A percentile compares a stretch with the other conserved stretches of the same genome.
Conservation (phyloP, 2,329 filamentous ascomycete species). For the Akanthomyces dipterigenus region DNA sequence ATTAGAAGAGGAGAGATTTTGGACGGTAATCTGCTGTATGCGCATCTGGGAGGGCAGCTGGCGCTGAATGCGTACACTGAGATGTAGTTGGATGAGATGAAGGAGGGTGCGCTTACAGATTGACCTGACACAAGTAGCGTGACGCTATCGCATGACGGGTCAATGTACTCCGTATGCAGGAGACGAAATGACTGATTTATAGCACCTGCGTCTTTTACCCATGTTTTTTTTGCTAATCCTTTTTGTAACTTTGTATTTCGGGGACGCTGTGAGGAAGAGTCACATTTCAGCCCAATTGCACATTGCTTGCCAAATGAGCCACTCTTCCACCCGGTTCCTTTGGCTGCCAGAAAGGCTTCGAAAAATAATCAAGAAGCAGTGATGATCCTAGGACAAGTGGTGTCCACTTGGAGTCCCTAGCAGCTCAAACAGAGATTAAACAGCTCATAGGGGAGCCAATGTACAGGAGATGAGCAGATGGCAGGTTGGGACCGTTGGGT, state of each 20-base stretch:
- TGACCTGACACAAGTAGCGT: background rate
- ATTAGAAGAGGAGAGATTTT: slow-evolving; percentile 55
- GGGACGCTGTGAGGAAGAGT: background rate
- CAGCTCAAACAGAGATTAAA: slow-evolving; percentile 2
- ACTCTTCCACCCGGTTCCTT: background rate
- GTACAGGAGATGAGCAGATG: slow-evolving; percentile 9
- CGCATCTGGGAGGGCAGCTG: slow-evolving; percentile 63
- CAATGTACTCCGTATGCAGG: background rate
- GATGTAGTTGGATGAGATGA: background rate
- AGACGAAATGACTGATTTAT: too few species aligned
- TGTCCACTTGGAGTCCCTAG: background rate
- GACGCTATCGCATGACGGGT: too few species aligned
- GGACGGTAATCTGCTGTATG: slow-evolving; percentile 62
- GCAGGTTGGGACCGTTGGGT: background rate
- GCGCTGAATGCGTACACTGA: slow-evolving; percentile 60
- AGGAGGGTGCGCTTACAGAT: background rate
- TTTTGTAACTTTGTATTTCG: background rate
- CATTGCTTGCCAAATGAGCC: background rate
- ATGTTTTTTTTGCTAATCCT: too few species aligned
- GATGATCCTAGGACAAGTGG: background rate
- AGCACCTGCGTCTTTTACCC: too few species aligned
- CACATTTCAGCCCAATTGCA: background rate
- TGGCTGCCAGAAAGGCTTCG: too few species aligned
- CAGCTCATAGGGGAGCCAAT: background rate
- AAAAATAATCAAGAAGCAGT: too few species aligned